Conservation (phyloP, 73 alveolate genomes). For the Paramecium primaurelia region DNA sequence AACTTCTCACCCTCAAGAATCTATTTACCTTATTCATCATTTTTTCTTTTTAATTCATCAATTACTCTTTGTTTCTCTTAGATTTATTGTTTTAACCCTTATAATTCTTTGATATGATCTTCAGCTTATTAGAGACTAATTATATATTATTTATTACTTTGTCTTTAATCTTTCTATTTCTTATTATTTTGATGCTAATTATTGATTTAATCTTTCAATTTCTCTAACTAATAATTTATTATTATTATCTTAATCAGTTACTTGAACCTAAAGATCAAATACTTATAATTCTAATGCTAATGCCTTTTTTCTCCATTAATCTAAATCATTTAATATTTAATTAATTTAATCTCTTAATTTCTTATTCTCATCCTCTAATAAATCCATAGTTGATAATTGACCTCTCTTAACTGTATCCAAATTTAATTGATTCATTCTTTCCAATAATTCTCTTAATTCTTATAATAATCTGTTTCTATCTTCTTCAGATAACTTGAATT, state of each 20-base stretch:
- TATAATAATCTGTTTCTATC: neutral
- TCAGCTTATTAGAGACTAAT: neutral
- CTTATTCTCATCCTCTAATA: neutral
- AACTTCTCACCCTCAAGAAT: neutral
- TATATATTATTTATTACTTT: neutral
- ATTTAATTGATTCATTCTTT: neutral
- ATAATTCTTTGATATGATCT: neutral
- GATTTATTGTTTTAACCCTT: neutral
- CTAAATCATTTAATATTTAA: neutral
- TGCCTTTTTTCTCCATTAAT: slow-evolving; percentile 5
- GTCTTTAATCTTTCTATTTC: neutral
- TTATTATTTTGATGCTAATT: neutral
- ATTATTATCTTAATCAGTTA: neutral
- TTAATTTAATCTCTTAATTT: neutral
- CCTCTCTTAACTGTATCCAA: neutral
- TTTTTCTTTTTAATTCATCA: slow-evolving; percentile 3
- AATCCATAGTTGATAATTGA: neutral
- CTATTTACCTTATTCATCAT: neutral
- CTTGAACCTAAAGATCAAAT: neutral
- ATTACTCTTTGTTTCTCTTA: neutral
- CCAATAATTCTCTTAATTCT: neutral
- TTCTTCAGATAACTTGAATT: neutral
- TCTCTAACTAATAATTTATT: neutral
- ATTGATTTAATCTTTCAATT: neutral
- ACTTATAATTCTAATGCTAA: neutral